These are phyloP conservation scores for Ziziphus jujuba DNA, from an alignment of 306 rosid species.

Conservation along the genomic window DNA sequence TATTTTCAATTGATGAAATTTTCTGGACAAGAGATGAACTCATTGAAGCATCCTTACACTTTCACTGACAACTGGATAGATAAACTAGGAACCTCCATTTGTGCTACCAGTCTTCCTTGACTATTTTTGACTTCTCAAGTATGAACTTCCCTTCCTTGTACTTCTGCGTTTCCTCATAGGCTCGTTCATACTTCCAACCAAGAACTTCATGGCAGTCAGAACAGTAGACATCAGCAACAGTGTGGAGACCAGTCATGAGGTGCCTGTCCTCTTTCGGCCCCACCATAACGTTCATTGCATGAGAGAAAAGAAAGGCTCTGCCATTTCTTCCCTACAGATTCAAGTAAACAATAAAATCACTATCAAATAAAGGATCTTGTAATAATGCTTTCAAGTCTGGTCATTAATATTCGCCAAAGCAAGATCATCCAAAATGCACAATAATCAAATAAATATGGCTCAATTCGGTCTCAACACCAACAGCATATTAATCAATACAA, in stretches of 20 bases:
- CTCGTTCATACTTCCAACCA: conserved; percentile 51
- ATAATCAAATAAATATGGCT: neutral
- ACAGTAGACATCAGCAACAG: conserved; percentile 48
- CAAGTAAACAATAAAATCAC: neutral
- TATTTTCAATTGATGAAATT: conserved; percentile 10
- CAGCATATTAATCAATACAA: neutral
- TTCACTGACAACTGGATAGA: conserved; percentile 12
- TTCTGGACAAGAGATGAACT: conserved; percentile 17
- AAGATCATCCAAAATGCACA: neutral
- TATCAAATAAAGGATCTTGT: neutral
- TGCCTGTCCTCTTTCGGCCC: conserved; percentile 45
- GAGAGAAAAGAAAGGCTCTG: conserved; percentile 61
- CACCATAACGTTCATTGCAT: conserved; percentile 33
- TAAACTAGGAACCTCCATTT: conserved; percentile 3
- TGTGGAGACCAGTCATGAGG: conserved; percentile 46
- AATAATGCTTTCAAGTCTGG: conserved; percentile 2
- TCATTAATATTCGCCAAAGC: neutral
- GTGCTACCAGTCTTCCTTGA: conserved; percentile 45
- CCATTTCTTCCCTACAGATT: conserved; percentile 60
- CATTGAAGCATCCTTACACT: conserved; percentile 16
- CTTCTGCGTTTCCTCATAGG: conserved; percentile 43
- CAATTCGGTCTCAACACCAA: neutral
- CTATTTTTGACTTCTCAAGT: conserved; percentile 46
- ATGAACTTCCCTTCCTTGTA: conserved; percentile 51
- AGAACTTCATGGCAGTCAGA: conserved; percentile 38